phyloP scores from a whole-genome alignment of 2,329 filamentous ascomycete genomes.

The Torrubiellomyces zombiae region DNA sequence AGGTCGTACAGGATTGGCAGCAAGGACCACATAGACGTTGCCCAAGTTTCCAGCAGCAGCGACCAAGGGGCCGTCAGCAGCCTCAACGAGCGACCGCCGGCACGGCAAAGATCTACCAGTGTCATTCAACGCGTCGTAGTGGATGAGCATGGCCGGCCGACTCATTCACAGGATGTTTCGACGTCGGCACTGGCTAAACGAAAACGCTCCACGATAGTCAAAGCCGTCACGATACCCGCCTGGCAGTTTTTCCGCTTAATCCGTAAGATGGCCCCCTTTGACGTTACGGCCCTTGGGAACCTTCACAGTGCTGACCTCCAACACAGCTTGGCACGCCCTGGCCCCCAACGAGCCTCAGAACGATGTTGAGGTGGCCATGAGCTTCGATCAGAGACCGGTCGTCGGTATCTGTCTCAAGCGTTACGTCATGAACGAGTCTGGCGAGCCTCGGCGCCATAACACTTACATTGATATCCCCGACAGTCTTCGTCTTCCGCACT shows the following conservation, averaged over 20 bases:
- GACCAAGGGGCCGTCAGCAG: too few species aligned
- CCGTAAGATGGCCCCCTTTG: slow-evolving; percentile 39
- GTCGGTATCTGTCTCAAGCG: slow-evolving; percentile 87
- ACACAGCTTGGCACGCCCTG: slow-evolving; percentile 65
- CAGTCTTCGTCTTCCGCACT: slow-evolving; percentile 68
- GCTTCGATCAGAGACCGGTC: slow-evolving; percentile 73
- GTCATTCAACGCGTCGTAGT: slow-evolving; percentile 44
- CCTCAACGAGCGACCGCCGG: too few species aligned
- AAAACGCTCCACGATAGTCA: slow-evolving; percentile 37
- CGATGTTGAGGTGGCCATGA: slow-evolving; percentile 71
- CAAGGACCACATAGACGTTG: too few species aligned
- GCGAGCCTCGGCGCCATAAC: slow-evolving; percentile 53
- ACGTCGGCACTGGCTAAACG: slow-evolving; percentile 25
- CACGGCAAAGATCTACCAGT: slow-evolving; percentile 36
- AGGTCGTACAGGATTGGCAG: background rate
- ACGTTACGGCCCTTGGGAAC: too few species aligned
- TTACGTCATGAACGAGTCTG: slow-evolving; percentile 55
- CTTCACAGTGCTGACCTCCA: slow-evolving; percentile 1
- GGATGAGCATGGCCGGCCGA: slow-evolving; percentile 29
- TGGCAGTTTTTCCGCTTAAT: slow-evolving; percentile 96
- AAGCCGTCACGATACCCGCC: slow-evolving; percentile 85
- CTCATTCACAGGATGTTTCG: slow-evolving; percentile 22
- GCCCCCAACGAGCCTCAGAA: slow-evolving; percentile 34
- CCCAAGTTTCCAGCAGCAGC: too few species aligned
- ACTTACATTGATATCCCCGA: slow-evolving; percentile 84